A percentile compares a stretch with the other conserved stretches of the same genome.
These are phyloP conservation scores for Fusarium sterilihyphosum DNA, from an alignment of 2,329 filamentous ascomycete species.

Conservation along the genomic window DNA sequence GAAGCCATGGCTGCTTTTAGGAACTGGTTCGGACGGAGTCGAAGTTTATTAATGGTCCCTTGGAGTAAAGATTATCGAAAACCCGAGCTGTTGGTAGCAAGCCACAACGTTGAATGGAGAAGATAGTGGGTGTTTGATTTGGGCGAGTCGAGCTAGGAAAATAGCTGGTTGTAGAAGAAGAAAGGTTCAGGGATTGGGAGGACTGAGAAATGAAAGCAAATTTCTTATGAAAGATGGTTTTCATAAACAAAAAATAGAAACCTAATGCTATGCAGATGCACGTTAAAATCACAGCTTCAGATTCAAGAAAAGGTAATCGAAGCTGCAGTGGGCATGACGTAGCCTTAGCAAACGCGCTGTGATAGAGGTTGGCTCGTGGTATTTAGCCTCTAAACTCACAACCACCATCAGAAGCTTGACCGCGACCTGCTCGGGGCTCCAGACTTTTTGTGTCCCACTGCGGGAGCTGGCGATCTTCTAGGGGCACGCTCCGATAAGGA, in stretches of 20 bases:
- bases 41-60: conserved; percentile 32
- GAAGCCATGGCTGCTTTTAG: conserved; percentile 36
- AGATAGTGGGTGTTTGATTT: conserved; percentile 24
- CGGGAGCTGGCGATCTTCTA: conserved; percentile 24
- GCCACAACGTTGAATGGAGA: conserved; percentile 31
- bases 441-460: conserved; percentile 36
- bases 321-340: conserved; percentile 29
- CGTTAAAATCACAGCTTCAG: conserved; percentile 11
- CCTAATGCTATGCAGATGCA: neutral
- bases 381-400: conserved; percentile 7
- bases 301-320: neutral
- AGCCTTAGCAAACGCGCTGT: conserved; percentile 21
- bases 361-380: conserved; percentile 26
- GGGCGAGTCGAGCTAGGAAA: neutral
- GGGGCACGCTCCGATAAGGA: conserved; percentile 23
- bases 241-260: neutral
- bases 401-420: conserved; percentile 2
- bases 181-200: conserved; percentile 3
- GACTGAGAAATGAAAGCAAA: neutral
- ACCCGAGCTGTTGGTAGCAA: conserved; percentile 15
- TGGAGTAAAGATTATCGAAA: conserved; percentile 7
- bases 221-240: neutral
- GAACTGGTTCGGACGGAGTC: neutral
- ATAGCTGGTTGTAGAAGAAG: conserved; percentile 5
- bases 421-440: conserved; percentile 24